Conservation (phyloP, 345 rosid species). For the Raphanus raphanistrum region DNA sequence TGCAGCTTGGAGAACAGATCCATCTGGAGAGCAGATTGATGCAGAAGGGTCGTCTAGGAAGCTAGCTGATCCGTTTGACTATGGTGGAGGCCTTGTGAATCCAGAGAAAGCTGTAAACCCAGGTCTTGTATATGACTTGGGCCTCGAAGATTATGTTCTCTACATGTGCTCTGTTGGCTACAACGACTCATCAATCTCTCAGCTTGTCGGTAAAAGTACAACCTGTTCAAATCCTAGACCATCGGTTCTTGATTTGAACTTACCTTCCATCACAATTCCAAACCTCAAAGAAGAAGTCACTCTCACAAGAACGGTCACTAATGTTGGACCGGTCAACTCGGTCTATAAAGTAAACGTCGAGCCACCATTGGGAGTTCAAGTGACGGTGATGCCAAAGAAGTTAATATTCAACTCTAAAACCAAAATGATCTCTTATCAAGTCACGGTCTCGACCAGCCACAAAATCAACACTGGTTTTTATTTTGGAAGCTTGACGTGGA, state of each 20-base stretch:
- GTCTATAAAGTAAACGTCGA: slow-evolving; percentile 33
- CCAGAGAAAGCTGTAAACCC: slow-evolving; percentile 59
- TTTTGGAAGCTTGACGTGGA: slow-evolving; percentile 54
- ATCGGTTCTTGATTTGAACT: slow-evolving; percentile 43
- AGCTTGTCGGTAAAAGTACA: slow-evolving; percentile 38
- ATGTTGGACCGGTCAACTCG: slow-evolving; percentile 46
- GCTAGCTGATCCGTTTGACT: slow-evolving; percentile 55
- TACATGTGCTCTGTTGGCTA: slow-evolving; percentile 53
- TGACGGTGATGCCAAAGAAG: slow-evolving; percentile 29
- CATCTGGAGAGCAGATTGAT: slow-evolving; percentile 38
- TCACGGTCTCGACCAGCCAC: slow-evolving; percentile 35
- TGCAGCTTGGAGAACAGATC: slow-evolving; percentile 45
- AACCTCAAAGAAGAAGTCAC: slow-evolving; percentile 17
- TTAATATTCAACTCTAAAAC: slow-evolving; percentile 32
- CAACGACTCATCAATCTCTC: slow-evolving; percentile 51
- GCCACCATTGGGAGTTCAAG: slow-evolving; percentile 33
- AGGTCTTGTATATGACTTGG: slow-evolving; percentile 60
- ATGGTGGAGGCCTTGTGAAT: slow-evolving; percentile 66
- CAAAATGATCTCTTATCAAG: slow-evolving; percentile 32
- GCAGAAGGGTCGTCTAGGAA: slow-evolving; percentile 45
- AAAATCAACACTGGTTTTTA: slow-evolving; percentile 43
- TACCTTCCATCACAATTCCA: slow-evolving; percentile 51
- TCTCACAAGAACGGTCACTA: slow-evolving; percentile 46
- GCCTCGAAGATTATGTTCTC: slow-evolving; percentile 46
- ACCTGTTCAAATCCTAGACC: slow-evolving; percentile 31